Percentiles rank a stretch among this genome's conserved stretches.
phyloP scores from a whole-genome alignment of 1,139 yeast species.

The Kurtzmaniella quercitrusa region DNA sequence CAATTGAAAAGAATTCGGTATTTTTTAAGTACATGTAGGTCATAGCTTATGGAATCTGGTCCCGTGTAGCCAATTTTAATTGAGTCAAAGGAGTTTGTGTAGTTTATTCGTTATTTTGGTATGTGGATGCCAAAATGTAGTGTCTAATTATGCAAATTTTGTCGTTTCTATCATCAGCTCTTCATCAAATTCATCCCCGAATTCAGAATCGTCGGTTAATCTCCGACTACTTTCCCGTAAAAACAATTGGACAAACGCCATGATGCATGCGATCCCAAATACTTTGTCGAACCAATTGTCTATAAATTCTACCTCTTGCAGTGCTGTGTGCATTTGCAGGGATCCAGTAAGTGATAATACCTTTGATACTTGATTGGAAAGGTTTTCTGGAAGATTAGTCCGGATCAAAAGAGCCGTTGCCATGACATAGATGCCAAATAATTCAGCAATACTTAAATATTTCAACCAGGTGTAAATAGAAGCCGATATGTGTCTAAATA shows the following conservation, averaged over 20 bases:
- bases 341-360: conserved; percentile 39
- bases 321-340: conserved; percentile 18
- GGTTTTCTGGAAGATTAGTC: conserved; percentile 64
- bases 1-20: too few species aligned
- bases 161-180: conserved; percentile 26
- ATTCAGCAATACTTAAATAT: conserved; percentile 58
- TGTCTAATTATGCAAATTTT: neutral
- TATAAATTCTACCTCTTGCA: conserved; percentile 52
- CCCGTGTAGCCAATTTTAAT: too few species aligned
- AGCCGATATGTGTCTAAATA: conserved; percentile 21
- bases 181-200: conserved; percentile 26
- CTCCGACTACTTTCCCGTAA: conserved; percentile 18
- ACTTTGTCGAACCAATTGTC: conserved; percentile 81
- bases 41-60: too few species aligned
- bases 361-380: conserved; percentile 49
- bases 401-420: conserved; percentile 78
- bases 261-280: conserved; percentile 54
- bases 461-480: conserved; percentile 32
- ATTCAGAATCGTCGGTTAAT: conserved; percentile 12
- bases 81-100: too few species aligned
- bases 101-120: neutral
- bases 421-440: conserved; percentile 73
- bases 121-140: neutral
- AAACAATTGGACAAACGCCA: conserved; percentile 46
- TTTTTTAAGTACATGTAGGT: neutral